Evolutionary conservation across 805 yeast species (phyloP).

Genomic region (Kazachstania kunashirensis): DNA sequence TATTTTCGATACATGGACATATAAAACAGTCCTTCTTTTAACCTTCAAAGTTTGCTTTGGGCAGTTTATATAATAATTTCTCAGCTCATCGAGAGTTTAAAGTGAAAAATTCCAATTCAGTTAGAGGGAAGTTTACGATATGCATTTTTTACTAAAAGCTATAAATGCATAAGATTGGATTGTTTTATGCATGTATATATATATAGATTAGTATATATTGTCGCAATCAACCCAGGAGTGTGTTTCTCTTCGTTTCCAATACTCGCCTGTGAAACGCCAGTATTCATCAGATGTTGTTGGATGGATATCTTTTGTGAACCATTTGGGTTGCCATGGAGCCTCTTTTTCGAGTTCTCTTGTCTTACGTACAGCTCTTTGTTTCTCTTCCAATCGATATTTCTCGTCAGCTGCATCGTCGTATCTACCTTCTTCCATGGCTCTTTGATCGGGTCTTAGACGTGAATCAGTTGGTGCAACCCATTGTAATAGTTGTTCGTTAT

Average conservation of each 20-base stretch:
- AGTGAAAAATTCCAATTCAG: no score
- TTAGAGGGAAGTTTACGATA: neutral
- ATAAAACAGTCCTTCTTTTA: no score
- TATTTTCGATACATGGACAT: no score
- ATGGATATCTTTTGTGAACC: constrained; percentile 62
- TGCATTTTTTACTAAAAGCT: neutral
- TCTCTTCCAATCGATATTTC: constrained; percentile 78
- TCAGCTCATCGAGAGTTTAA: no score
- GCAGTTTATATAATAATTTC: no score
- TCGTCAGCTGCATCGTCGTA: constrained; percentile 81
- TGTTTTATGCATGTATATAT: neutral
- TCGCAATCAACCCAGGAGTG: constrained; percentile 42
- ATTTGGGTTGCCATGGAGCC: constrained; percentile 64
- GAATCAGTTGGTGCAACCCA: constrained; percentile 87
- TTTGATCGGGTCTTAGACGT: constrained; percentile 89
- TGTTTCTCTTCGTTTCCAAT: constrained; percentile 63
- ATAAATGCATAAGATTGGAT: no score
- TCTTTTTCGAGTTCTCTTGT: constrained; percentile 47
- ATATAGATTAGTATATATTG: constrained; percentile 35
- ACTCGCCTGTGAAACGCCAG: constrained; percentile 62
- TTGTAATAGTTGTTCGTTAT: constrained; percentile 51
- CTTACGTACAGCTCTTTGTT: constrained; percentile 74
- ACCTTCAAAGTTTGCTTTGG: no score
- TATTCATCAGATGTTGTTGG: constrained; percentile 69
- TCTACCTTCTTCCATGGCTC: constrained; percentile 95